Percentiles rank a stretch among this genome's conserved stretches.
Conservation (phyloP, 345 rosid genomes). For the Schrenkiella parvula region DNA sequence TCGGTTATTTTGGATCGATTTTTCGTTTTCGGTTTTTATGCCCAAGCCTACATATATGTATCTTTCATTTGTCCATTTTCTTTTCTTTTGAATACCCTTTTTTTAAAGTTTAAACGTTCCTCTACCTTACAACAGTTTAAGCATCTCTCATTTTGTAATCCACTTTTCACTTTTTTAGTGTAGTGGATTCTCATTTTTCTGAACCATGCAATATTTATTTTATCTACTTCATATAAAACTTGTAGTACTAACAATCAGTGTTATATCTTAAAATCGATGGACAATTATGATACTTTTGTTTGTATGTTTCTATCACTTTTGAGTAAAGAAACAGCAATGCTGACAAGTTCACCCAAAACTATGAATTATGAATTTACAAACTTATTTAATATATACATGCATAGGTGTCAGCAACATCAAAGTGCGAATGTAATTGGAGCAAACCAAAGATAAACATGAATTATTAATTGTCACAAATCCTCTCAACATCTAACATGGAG, state of each 20-base stretch:
- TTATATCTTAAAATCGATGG: neutral
- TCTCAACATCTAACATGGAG: constrained; percentile 12
- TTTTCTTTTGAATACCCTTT: too few relatives aligned
- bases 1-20: too few relatives aligned
- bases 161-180: neutral
- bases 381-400: neutral
- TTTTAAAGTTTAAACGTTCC: neutral
- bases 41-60: too few relatives aligned
- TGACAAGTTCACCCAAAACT: neutral
- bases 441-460: neutral
- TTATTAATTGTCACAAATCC: neutral
- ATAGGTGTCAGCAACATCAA: neutral
- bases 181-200: neutral
- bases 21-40: too few relatives aligned
- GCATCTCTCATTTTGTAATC: neutral
- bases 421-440: neutral
- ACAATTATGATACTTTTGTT: neutral
- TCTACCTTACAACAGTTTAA: neutral
- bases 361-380: neutral
- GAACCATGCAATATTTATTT: constrained; percentile 1
- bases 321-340: neutral
- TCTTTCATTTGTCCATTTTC: neutral
- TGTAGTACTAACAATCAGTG: neutral
- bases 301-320: neutral
- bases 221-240: neutral